Evolutionary conservation across 2,329 filamentous ascomycete species (phyloP).

Genomic region (Thelonectria blattea): DNA sequence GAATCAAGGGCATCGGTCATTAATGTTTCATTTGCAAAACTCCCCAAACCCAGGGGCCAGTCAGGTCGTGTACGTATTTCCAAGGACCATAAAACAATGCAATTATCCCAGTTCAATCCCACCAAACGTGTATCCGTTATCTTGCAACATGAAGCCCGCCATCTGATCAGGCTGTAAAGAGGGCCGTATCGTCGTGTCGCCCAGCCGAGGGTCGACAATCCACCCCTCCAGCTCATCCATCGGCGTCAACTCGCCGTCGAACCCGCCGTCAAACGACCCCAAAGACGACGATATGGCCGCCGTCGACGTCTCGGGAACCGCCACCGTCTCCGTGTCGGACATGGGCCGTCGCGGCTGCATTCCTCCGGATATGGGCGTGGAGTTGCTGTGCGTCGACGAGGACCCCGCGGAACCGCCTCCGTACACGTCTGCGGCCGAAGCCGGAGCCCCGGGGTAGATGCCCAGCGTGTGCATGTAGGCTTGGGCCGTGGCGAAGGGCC

Average conservation of each 20-base stretch:
- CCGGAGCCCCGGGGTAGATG: neutral
- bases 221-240: constrained; percentile 14
- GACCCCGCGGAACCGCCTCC: constrained; percentile 9
- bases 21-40: neutral
- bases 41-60: neutral
- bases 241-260: neutral
- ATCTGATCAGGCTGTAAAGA: constrained; percentile 6
- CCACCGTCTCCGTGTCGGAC: neutral
- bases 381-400: constrained; percentile 14
- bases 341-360: constrained; percentile 2
- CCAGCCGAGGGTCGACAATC: constrained; percentile 11
- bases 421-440: neutral
- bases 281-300: neutral
- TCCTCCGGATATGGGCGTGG: constrained; percentile 8
- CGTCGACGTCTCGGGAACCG: neutral
- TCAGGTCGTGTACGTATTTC: neutral
- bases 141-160: constrained; percentile 15
- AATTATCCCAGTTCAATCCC: constrained; percentile 9
- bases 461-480: constrained; percentile 8
- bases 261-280: constrained; percentile 1
- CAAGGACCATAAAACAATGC: neutral
- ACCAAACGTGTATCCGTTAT: constrained; percentile 10
- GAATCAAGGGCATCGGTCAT: neutral
- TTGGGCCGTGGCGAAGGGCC: neutral
- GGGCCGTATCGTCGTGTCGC: neutral